Evolutionary conservation across 352 stramenopile species (phyloP).

Genomic region (Pythium rishiriense): DNA sequence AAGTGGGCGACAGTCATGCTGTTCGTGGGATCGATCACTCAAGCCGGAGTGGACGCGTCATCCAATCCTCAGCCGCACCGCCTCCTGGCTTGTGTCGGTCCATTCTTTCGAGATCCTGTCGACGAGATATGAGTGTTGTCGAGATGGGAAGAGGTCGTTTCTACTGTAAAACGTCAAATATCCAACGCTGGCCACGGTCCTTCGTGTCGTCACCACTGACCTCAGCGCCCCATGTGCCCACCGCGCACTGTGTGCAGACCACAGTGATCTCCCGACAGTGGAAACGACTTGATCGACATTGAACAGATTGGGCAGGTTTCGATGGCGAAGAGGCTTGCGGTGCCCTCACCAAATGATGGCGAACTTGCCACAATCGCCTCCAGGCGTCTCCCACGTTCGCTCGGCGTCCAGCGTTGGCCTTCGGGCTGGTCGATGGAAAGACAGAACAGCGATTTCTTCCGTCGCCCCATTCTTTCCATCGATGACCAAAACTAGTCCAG

Average conservation of each 20-base stretch:
- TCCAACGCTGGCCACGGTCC: background rate
- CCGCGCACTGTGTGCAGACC: too few relatives aligned
- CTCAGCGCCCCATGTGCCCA: too few relatives aligned
- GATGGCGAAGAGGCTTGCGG: background rate
- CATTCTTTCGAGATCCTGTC: background rate
- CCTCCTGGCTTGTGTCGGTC: background rate
- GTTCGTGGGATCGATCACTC: too few relatives aligned
- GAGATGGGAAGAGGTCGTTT: background rate
- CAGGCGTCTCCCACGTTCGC: background rate
- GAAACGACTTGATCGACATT: background rate
- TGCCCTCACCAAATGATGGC: background rate
- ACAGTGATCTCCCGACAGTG: too few relatives aligned
- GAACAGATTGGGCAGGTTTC: background rate
- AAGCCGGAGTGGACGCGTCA: background rate
- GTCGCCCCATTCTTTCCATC: conserved; percentile 2
- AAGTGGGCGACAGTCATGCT: too few relatives aligned
- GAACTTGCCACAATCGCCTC: background rate
- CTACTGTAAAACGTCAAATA: background rate
- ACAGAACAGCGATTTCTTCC: background rate
- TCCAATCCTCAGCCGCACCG: background rate
- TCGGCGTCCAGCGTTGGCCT: background rate
- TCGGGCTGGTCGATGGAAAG: conserved; percentile 1
- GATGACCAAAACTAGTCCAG: background rate
- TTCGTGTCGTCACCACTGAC: background rate
- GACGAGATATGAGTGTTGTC: background rate